Percentiles rank a stretch among this genome's conserved stretches.
phyloP scores from a whole-genome alignment of 306 rosid genomes.

The Inga leiocalycina region DNA sequence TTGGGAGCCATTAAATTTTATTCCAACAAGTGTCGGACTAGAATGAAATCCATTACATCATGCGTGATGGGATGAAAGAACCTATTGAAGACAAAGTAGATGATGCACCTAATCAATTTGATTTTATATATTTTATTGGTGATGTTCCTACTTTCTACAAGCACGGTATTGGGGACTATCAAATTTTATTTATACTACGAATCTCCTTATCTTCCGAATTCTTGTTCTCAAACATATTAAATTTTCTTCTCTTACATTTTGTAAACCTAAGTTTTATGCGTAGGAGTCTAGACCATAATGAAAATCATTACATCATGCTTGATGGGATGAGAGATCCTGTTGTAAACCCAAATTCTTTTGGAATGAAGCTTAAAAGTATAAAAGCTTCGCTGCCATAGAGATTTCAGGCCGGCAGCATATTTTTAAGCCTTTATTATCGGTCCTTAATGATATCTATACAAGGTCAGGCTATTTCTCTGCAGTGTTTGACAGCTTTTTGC shows the following conservation, averaged over 20 bases:
- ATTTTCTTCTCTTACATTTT: neutral
- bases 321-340: neutral
- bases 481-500: neutral
- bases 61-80: neutral
- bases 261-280: slow-evolving; percentile 11
- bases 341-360: neutral
- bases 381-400: neutral
- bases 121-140: neutral
- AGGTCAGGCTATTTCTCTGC: slow-evolving; percentile 10
- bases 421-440: neutral
- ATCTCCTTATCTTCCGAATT: neutral
- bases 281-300: neutral
- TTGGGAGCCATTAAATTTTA: slow-evolving; percentile 16
- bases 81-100: neutral
- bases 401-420: neutral
- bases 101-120: neutral
- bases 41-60: neutral
- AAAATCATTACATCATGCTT: neutral
- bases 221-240: neutral
- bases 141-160: neutral
- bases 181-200: neutral
- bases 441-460: neutral
- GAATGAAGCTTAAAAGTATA: neutral
- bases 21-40: neutral
- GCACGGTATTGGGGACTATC: neutral